phyloP scores from a whole-genome alignment of 441 rosid species.

The Corymbia citriodora region DNA sequence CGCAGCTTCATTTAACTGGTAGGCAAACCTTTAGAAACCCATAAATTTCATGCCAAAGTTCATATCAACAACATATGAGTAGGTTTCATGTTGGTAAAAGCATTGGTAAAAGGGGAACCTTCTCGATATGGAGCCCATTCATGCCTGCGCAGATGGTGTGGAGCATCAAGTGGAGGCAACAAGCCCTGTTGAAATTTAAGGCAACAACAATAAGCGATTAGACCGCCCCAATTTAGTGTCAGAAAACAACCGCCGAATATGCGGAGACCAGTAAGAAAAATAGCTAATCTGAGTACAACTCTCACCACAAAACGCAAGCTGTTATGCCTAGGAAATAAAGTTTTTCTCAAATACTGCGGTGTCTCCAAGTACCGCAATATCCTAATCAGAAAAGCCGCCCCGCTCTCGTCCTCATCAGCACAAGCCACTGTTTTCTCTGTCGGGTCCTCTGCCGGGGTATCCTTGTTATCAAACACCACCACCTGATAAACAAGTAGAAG shows the following conservation, averaged over 20 bases:
- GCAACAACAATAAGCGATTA: neutral
- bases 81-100: neutral
- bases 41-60: neutral
- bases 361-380: constrained; percentile 88
- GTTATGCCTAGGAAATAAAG: constrained; percentile 76
- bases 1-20: neutral
- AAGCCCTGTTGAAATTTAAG: constrained; percentile 46
- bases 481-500: constrained; percentile 34
- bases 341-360: constrained; percentile 85
- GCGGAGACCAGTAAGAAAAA: neutral
- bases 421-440: constrained; percentile 1
- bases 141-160: constrained; percentile 94
- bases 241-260: neutral
- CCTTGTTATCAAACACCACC: constrained; percentile 79
- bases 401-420: constrained; percentile 57
- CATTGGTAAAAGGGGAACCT: constrained; percentile 29
- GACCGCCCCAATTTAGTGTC: neutral
- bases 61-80: neutral
- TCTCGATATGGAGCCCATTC: constrained; percentile 90
- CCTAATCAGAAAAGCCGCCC: constrained; percentile 73
- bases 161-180: constrained; percentile 98
- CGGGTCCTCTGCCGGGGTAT: constrained; percentile 26
- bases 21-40: neutral
- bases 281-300: neutral
- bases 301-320: constrained; percentile 83